Base-by-base conservation (phyloP, 306 rosid genomes). In the Vigna radiata region DNA sequence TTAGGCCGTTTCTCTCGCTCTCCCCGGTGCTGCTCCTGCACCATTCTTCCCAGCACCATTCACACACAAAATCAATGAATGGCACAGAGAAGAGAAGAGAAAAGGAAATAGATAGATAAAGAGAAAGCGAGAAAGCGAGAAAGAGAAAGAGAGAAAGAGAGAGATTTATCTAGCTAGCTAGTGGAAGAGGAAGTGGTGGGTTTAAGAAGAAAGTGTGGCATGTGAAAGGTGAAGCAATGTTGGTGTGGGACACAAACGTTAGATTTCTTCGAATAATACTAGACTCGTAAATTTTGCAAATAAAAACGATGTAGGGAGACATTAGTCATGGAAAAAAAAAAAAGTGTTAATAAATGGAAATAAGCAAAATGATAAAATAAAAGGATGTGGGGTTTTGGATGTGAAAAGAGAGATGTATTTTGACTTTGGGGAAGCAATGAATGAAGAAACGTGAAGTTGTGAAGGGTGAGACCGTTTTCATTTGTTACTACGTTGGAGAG, bases 1-100 rank as follows among this genome's bases (percentile, higher is more conserved):
- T 75, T 82, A 41, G n/a, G 86, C 17, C 83, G 79, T 80, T 87
- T 87, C 54, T 76, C 79, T 70, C 39, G 44, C 12, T 77, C 72
- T n/a, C 70, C 62, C 8, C 70, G 68, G 41, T 73, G 54, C 60
- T 81, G 79, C 53, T 39, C 73, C 62, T 72, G 85, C 83, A 77
- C 79, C 81, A 80, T 76, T 52, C 50, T 62, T 2, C 29, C 39
- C 14, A 12, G 23, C 36, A 76, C 29, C 19, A 7, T n/a, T 50
- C 23, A 54, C 44, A 25, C 27, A 25, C 27, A 25, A 25, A 16
- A 41, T 9, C 46, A 41, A 41, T 41, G 13, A 9, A 41, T 8
- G 6, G 3, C 27, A 8, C 44, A 41, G 37, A 56, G n/a, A 10
- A 14, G 12, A 56, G n/a, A 56, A 0, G 4, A 1, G 7, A 29